Base-by-base conservation (phyloP, 1,284 basidiomycete genomes). In the Ustilago loliicola region DNA sequence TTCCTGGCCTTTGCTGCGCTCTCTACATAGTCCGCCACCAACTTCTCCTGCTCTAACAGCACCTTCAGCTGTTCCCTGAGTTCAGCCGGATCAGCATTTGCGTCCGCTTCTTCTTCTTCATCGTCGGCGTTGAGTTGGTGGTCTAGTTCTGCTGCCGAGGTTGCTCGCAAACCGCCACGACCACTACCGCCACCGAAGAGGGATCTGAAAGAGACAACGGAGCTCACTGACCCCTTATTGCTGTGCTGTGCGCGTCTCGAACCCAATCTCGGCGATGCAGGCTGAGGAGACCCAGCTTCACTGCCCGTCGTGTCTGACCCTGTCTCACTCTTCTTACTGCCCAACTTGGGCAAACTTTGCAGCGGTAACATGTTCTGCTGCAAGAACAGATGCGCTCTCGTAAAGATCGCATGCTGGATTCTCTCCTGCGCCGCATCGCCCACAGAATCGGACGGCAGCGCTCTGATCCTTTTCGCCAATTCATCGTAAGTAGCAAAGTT, bases 401-500 rank as follows among this genome's bases (percentile, higher is more conserved):
- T 90, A 69, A 92, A 89, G 23, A 99, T 92, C 0, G 95, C 94
- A 27, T 89, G 88, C 85, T 97, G 94, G 10, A 98, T 90, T 17
- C 92, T 90, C 72, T 94, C 92, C 84, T 96, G 94, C 13, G 93
- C 92, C 66, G 70, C 67, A 61, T 81, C 71, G 47, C 71, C 52
- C 3, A 52, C 40, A 54, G 70, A 32, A 7, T 58, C 64, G 3
- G 61, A 62, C 7, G 93, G 92, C 23, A 96, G 87, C 69, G 88
- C 89, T 58, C 91, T 90, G 79, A 98, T 93, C 36, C 92, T 91
- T 84, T 96, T 96, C 0, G 94, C 90, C 5, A 98, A 88, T 51
- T 91, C 90, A 82, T 99, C 96, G 86, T 98, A 98, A 66, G 93
- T 91, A 8, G 91, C 90, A 86, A 97, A 95, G 2, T 92, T 90